phyloP scores from a whole-genome alignment of 2,329 filamentous ascomycete species.

The Botrytis squamosa region DNA sequence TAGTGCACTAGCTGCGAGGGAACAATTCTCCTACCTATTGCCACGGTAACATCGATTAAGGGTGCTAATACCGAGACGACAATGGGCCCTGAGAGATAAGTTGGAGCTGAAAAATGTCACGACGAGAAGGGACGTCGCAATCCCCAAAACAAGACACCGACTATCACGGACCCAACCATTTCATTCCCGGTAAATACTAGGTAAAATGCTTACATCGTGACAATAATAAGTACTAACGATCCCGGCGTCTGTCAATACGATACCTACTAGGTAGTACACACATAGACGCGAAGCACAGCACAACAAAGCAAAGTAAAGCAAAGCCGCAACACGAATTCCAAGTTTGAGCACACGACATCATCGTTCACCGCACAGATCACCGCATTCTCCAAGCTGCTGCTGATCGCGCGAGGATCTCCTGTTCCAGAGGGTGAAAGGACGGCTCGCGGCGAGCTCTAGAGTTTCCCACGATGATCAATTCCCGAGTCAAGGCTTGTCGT shows the following conservation, averaged over 20 bases:
- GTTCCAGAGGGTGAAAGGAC: neutral
- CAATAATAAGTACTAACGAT: neutral
- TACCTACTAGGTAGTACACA: no score
- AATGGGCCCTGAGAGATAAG: no score
- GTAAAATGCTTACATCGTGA: no score
- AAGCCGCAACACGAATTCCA: neutral
- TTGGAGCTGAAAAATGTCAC: no score
- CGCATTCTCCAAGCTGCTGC: neutral
- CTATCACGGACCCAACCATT: neutral
- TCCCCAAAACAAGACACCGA: neutral
- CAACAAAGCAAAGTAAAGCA: neutral
- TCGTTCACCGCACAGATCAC: constrained; percentile 2
- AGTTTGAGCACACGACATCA: constrained; percentile 3
- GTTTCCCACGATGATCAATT: neutral
- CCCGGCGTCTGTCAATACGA: constrained; percentile 30
- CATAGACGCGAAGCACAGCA: neutral
- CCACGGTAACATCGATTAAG: neutral
- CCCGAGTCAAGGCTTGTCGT: neutral
- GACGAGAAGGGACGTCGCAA: neutral
- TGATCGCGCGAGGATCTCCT: neutral
- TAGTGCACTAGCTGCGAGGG: neutral
- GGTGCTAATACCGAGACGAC: neutral
- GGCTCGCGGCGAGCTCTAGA: neutral
- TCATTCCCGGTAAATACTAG: neutral
- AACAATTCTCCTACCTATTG: neutral